Base-by-base conservation (phyloP, 2,329 filamentous ascomycete genomes). In the Trichoderma sp. region DNA sequence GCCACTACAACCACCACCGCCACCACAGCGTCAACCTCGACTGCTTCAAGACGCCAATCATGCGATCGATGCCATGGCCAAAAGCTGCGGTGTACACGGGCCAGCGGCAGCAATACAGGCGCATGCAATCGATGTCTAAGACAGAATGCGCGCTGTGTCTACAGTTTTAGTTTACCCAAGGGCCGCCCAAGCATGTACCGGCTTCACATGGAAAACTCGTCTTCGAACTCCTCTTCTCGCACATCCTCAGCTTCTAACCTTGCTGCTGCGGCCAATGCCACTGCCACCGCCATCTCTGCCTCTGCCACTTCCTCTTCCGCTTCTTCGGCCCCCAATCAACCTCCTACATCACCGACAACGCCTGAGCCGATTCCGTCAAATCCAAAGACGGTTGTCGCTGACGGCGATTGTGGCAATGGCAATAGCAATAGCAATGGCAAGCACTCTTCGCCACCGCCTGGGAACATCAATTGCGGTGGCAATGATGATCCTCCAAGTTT, bases 51-150 rank as follows among this genome's bases (percentile, higher is more conserved):
- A n/a, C 61, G 70, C n/a, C 70, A 67, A 24, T 71, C 70, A 15
- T 71, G 70, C 28, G 70, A 71, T 36, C 47, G 70, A 43, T 71
- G 70, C 70, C 70, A 71, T 34, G 32, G 34, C 30, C 70, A 71
- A 28, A 71, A 71, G 56, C 51, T 71, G 70, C 61, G 70, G 26
- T 71, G 70, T 34, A 64, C 47, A 32, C 70, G 70, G 21, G 39
- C 34, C 21, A 62, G 26, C 61, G 62, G 39, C 62, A 58, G 68
- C 43, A 61, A 60, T n/a, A 60, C 56, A 3, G 57, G 62, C 21
- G 70, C 70, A 11, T 71, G 70, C 32, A 30, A 60, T 9, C 26
- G 70, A 53, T 71, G 70, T 53, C 62, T 67, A 24, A 47, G 70
- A 12, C 30, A 66, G 43, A 28, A 43, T 18, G 62, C 62, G 28